Conservation (phyloP, 495 filamentous ascomycete genomes). For the Aspergillus conjunctus region DNA sequence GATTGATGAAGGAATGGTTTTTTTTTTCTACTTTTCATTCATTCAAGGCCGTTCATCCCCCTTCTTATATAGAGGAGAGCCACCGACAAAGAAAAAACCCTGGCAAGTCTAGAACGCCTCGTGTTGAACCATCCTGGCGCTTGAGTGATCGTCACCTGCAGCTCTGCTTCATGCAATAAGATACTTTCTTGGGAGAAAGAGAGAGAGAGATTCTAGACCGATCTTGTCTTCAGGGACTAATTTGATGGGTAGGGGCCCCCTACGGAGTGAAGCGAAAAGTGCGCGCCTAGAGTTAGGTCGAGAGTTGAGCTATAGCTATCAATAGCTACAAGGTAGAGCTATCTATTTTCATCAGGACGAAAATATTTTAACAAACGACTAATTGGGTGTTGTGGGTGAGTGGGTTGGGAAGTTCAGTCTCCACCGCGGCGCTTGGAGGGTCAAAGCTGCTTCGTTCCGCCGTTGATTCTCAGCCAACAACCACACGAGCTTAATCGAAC, state of each 20-base stretch:
- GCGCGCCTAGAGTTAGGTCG: not conserved
- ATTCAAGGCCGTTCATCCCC: not conserved
- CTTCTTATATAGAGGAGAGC: not conserved
- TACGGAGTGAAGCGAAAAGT: too few species aligned
- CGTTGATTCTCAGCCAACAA: constrained; percentile 36
- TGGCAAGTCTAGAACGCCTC: constrained; percentile 3
- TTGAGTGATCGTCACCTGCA: constrained; percentile 1
- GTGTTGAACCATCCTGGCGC: constrained; percentile 12
- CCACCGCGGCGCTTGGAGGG: constrained; percentile 38
- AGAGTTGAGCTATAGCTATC: too few species aligned
- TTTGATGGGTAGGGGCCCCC: too few species aligned
- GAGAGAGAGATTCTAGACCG: constrained; percentile 13
- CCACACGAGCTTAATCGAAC: constrained; percentile 21
- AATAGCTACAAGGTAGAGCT: not conserved
- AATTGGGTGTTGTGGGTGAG: too few species aligned
- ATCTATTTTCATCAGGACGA: not conserved
- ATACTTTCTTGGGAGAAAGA: not conserved
- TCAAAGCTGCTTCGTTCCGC: constrained; percentile 16
- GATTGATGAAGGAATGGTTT: constrained; percentile 9
- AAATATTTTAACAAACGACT: not conserved
- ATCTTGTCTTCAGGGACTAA: not conserved
- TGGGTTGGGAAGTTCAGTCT: constrained; percentile 1
- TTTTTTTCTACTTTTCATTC: constrained; percentile 9
- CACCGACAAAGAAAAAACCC: not conserved
- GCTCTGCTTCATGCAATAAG: constrained; percentile 17